Conservation (phyloP, 257 asterid genomes). For the Cordia subcordata region DNA sequence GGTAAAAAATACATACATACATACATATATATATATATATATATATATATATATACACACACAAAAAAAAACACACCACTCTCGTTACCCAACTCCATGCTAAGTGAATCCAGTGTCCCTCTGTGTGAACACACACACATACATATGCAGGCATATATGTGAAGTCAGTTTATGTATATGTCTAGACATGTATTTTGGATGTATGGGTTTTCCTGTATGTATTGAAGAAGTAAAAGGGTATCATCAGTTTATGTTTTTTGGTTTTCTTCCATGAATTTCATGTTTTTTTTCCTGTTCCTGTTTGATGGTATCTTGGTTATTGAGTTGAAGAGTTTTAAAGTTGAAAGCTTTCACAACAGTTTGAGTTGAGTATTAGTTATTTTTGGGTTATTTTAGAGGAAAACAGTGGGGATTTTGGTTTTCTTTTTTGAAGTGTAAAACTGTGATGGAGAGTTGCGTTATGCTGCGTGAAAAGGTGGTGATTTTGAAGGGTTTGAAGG, state of each 20-base stretch:
- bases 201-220: background rate
- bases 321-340: background rate
- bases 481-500: slow-evolving; percentile 7
- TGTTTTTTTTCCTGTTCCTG: no score
- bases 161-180: background rate
- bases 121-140: background rate
- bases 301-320: no score
- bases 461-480: slow-evolving; percentile 17
- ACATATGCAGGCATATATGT: background rate
- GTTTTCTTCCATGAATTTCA: no score
- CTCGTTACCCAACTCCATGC: no score
- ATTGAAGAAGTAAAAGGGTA: background rate
- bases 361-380: background rate
- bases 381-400: background rate
- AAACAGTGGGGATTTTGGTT: background rate
- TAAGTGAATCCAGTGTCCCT: no score
- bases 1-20: no score
- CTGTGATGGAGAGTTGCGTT: slow-evolving; percentile 5
- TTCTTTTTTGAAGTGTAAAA: background rate
- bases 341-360: background rate
- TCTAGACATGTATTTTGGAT: no score
- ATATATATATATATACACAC: background rate
- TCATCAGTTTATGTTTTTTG: background rate
- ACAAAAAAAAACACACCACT: no score
- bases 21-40: background rate